Evolutionary conservation across 31 red algal species (phyloP), one percentile per base, ranked within the genome.

Genomic region (Endocladia muricata): DNA sequence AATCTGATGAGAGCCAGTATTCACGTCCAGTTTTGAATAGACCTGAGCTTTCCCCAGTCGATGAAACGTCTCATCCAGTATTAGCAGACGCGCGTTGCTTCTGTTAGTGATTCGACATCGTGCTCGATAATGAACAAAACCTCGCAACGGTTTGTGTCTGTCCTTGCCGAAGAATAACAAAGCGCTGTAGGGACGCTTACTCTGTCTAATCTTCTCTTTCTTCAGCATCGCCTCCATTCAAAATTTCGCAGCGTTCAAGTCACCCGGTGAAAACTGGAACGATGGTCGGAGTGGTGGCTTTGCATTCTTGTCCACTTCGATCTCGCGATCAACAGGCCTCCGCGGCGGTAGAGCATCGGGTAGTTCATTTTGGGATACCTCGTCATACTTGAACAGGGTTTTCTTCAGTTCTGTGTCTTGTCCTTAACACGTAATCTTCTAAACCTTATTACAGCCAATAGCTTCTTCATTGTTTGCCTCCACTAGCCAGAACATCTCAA

Each of bases 21-120:
- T 72, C 68, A 72, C 40, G 68, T 72, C 0, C 21, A 72, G 13
- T 33, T 51, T 72, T 51, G 68, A 47, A 42, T 49, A 72, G 22
- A 47, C 22, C 40, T 43, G 23, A 15, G 68, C 68, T 31, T 33
- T n/a, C 1, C 68, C 37, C 0, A 51, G 30, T 49, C 41, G 51
- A 31, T 72, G 13, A 33, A 48, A 72, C 49, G 51, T 47, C 34
- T 72, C 68, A 42, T 72, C 41, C n/a, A 13, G 23, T 33, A 37
- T 4, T 23, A 0, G 0, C 26, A 72, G 23, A 19, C 2, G 0
- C 25, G 68, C n/a, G n/a, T 23, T 44, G 68, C 51, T 39, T 0
- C 68, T 0, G 43, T 72, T 72, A 0, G 0, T 52, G 21, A 72
- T 72, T 15, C 19, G n/a, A n/a, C n/a, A n/a, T n/a, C n/a, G n/a